These are phyloP conservation scores for Parafenestella ontariensis DNA, from an alignment of 2,329 filamentous ascomycete genomes.

Conservation along the genomic window DNA sequence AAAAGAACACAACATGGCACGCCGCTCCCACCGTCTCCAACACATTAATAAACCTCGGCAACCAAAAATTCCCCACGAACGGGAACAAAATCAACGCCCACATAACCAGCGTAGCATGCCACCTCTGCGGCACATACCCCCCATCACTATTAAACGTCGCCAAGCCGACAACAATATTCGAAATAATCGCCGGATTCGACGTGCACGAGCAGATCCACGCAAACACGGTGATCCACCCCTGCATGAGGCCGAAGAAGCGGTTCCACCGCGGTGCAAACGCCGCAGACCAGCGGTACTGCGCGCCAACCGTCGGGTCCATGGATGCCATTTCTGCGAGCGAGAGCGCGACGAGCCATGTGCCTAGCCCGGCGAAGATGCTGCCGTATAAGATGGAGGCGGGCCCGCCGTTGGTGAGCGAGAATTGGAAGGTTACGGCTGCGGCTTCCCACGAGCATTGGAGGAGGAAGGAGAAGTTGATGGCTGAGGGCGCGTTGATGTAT, in stretches of 20 bases:
- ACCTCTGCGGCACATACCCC: conserved; percentile 45
- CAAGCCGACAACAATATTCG: conserved; percentile 28
- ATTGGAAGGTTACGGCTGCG: conserved; percentile 34
- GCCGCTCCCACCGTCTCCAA: conserved; percentile 56
- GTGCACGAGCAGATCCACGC: conserved; percentile 46
- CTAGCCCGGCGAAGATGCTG: conserved; percentile 32
- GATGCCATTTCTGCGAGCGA: conserved; percentile 40
- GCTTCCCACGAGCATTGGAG: conserved; percentile 37
- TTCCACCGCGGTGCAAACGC: conserved; percentile 30
- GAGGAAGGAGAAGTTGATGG: conserved; percentile 33
- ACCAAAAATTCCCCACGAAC: conserved; percentile 52
- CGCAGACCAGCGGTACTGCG: conserved; percentile 39
- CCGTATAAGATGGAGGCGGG: conserved; percentile 38
- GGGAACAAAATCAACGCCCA: conserved; percentile 51
- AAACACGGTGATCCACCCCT: conserved; percentile 41
- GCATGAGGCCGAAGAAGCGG: conserved; percentile 34
- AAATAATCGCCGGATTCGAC: conserved; percentile 33
- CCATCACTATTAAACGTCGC: conserved; percentile 42
- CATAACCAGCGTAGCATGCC: conserved; percentile 56
- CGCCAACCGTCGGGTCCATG: conserved; percentile 39
- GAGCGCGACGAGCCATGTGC: conserved; percentile 39
- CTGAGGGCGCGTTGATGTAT: conserved; percentile 33
- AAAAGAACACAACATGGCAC: conserved; percentile 57
- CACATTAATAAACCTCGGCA: conserved; percentile 51
- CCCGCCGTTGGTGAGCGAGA: conserved; percentile 35